Evolutionary conservation across 2,329 filamentous ascomycete species (phyloP), one percentile per base, ranked within the genome.

Genomic region (Aureobasidium leucospermi): DNA sequence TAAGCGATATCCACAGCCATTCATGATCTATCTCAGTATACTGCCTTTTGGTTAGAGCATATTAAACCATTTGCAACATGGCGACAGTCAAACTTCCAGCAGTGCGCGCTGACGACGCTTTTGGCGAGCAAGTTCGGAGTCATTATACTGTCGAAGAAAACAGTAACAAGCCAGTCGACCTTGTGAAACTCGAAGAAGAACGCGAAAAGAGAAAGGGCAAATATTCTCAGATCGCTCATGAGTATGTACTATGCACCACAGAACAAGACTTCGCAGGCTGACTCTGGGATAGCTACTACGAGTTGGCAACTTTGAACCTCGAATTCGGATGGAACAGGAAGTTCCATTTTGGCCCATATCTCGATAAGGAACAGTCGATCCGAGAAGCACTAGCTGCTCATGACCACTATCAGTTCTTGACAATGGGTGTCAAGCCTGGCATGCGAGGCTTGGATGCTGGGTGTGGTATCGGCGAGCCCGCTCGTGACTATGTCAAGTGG

Each of bases 261-360:
- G 10, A 11, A 5, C 11, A 7, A 15, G 19, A 28, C 23, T 11
- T n/a, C 1, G 6, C 1, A 31, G 4, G 10, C 53, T 48, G n/a
- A 58, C 4, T 8, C 7, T 1, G n/a, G 3, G 19, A 38, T 34
- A 58, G 55, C 87, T 93, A 82, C 64, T 71, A 71, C 65, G 70
- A 68, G 60, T 61, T 69, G 58, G 65, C 66, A 45, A 69, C 66
- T 59, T 66, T 68, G 55, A 62, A 67, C 19, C 96, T 96, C 80
- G 93, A 97, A 79, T 94, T 96, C 68, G 94, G 91, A 68, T 99
- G 93, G 92, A 90, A 90, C 63, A 86, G 90, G 70, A 93, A 87
- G 52, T 99, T 99, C 82, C 93, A 99, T 78, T 97, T 99, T 82
- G 96, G 90, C 78, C 90, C 93, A 64, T 96, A 93, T 76, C 88